Conservation (phyloP, 352 stramenopile genomes). For the Globisporangium polare region DNA sequence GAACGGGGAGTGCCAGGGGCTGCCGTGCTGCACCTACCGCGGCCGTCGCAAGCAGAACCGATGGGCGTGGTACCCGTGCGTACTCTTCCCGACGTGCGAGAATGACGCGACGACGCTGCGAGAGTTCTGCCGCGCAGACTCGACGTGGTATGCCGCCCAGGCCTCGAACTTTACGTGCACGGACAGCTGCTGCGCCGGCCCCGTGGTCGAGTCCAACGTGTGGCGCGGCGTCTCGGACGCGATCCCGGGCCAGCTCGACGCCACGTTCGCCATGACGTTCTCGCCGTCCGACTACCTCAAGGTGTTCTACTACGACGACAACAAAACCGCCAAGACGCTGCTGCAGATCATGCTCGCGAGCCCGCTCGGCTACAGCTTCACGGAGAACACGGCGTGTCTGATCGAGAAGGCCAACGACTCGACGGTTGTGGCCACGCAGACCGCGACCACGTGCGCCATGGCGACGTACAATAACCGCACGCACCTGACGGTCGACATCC, state of each 20-base stretch:
- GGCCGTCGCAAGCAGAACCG: conserved; percentile 62
- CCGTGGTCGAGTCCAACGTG: conserved; percentile 67
- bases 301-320: conserved; percentile 47
- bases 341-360: conserved; percentile 75
- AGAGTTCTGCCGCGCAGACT: conserved; percentile 48
- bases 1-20: conserved; percentile 65
- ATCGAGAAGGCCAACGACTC: conserved; percentile 26
- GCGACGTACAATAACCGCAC: conserved; percentile 49
- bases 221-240: conserved; percentile 54
- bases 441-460: conserved; percentile 38
- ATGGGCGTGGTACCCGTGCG: conserved; percentile 77
- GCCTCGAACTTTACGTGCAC: conserved; percentile 62
- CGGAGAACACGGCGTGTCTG: conserved; percentile 34
- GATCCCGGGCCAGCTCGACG: conserved; percentile 67
- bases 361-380: conserved; percentile 64
- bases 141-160: conserved; percentile 49
- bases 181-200: conserved; percentile 66
- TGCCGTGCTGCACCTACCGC: conserved; percentile 74
- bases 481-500: conserved; percentile 70
- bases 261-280: conserved; percentile 70
- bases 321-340: conserved; percentile 36
- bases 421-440: conserved; percentile 13
- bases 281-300: conserved; percentile 65
- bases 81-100: conserved; percentile 74
- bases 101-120: conserved; percentile 56